These are phyloP conservation scores for Colletotrichum kahawae DNA, from an alignment of 2,329 filamentous ascomycete genomes.

Conservation along the genomic window DNA sequence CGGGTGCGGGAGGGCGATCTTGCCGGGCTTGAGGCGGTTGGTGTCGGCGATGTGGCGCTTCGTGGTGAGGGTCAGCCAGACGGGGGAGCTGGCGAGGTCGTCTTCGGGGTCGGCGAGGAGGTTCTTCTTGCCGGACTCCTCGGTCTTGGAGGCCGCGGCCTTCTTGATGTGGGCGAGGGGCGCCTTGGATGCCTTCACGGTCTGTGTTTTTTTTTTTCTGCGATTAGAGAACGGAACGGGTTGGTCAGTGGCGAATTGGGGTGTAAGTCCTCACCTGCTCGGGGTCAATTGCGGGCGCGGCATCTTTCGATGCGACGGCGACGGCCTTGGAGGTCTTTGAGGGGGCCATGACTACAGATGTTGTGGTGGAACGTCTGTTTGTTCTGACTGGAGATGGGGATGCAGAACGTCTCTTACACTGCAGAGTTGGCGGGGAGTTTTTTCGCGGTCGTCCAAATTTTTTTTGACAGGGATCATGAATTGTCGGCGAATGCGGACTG, in stretches of 20 bases:
- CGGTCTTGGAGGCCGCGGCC: slow-evolving; percentile 46
- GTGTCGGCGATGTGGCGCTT: slow-evolving; percentile 74
- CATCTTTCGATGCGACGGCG: slow-evolving; percentile 30
- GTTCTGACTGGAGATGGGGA: background rate
- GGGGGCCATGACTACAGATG: slow-evolving; percentile 39
- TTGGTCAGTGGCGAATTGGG: background rate
- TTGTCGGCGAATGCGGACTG: slow-evolving; percentile 13
- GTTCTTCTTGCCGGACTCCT: slow-evolving; percentile 55
- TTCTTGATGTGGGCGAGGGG: slow-evolving; percentile 67
- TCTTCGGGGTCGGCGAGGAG: slow-evolving; percentile 55
- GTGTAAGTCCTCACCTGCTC: slow-evolving; percentile 40
- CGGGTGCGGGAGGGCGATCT: slow-evolving; percentile 79
- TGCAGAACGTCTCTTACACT: background rate
- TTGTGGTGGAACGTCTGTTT: background rate
- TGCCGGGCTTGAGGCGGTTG: slow-evolving; percentile 80
- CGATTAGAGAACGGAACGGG: background rate
- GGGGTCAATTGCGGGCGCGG: slow-evolving; percentile 40
- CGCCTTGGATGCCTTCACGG: slow-evolving; percentile 67
- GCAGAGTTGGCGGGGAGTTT: slow-evolving; percentile 19
- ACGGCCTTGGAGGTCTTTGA: slow-evolving; percentile 49
- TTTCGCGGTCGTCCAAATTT: slow-evolving; percentile 20
- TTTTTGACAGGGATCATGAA: slow-evolving; percentile 21
- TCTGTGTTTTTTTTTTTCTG: slow-evolving; percentile 41
- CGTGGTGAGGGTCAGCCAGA: slow-evolving; percentile 69
- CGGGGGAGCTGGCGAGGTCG: slow-evolving; percentile 52